These are phyloP conservation scores for Arctostaphylos glauca DNA, from an alignment of 148 eudicot species.

Conservation along the genomic window DNA sequence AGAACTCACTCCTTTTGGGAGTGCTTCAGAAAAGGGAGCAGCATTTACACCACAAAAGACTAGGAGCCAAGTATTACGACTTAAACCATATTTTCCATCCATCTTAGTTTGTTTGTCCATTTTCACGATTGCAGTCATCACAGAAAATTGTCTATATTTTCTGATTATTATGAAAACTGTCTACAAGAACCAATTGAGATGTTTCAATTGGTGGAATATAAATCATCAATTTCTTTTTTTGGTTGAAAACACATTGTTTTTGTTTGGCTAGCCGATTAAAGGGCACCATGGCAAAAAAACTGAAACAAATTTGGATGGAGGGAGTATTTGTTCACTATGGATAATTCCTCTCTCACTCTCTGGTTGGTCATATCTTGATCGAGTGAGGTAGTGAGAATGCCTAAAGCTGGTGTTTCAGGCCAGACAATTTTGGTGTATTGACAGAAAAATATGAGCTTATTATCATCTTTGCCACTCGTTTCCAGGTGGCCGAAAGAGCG, in stretches of 20 bases:
- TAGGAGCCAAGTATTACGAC: not conserved
- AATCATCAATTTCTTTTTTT: no score
- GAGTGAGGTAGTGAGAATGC: not conserved
- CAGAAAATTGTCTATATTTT: not conserved
- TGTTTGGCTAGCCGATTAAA: not conserved
- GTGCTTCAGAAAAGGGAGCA: not conserved
- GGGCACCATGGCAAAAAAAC: not conserved
- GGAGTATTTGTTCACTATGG: not conserved
- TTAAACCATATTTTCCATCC: not conserved
- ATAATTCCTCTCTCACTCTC: not conserved
- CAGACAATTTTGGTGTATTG: not conserved
- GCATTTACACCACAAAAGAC: not conserved
- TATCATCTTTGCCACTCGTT: not conserved
- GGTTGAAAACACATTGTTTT: no score
- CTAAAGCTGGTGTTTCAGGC: not conserved
- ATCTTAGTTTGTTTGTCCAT: not conserved
- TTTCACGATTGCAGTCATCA: not conserved
- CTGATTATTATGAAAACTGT: not conserved
- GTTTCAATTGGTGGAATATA: no score
- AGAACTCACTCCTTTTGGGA: not conserved
- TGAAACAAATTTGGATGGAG: not conserved
- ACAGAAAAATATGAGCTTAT: not conserved
- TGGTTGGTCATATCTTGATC: not conserved
- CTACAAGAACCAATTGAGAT: not conserved
- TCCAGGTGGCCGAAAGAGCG: conserved; percentile 51